Base-by-base conservation (phyloP, 139 green algal species). In the Trebouxia sp. region DNA sequence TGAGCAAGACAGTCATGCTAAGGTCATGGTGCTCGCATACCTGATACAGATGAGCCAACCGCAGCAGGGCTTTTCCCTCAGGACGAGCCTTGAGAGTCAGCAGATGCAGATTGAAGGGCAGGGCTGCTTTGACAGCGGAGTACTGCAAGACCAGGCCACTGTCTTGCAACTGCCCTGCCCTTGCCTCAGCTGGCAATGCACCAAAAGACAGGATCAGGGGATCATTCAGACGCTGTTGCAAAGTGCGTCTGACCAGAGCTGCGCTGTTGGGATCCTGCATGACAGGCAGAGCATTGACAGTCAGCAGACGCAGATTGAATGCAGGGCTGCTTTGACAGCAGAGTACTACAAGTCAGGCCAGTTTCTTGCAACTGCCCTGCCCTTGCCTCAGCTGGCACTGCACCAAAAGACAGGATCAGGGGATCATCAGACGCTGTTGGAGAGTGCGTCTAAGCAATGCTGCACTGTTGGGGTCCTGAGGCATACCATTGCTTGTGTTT, bases 381-480 rank as follows among this genome's bases (percentile, higher is more conserved):
- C 37, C 75, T 37, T 65, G 39, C 39, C 48, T 47, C 37, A 30
- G 15, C 9, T 56, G 30, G 32, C 65, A 51, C 50, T 24, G 45
- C 28, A 7, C 65, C 78, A 78, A 94, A 91, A 17, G 79, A 75
- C 28, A 93, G 78, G 38, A 94, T 56, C 5, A 84, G 76, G 5
- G 88, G 91, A 65, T 92, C 85, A 37, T 89, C 47, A 90, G 65
- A 17, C 83, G 80, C 83, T 90, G 84, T 78, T 90, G 81, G 26
- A 82, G 39, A 1, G 47, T 65, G 35, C 89, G 78, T 3, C 85
- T 43, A 12, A 58, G 43, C 8, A n/a, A 42, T 0, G 85, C 80
- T 9, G 82, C 82, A 20, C 43, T 48, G 11, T 39, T 14, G 38
- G 43, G n/a, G 6, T 81, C 81, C 38, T 84, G 75, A 76, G n/a